These are phyloP conservation scores for Fusarium austroafricanum DNA, from an alignment of 2,329 filamentous ascomycete species.

Conservation along the genomic window DNA sequence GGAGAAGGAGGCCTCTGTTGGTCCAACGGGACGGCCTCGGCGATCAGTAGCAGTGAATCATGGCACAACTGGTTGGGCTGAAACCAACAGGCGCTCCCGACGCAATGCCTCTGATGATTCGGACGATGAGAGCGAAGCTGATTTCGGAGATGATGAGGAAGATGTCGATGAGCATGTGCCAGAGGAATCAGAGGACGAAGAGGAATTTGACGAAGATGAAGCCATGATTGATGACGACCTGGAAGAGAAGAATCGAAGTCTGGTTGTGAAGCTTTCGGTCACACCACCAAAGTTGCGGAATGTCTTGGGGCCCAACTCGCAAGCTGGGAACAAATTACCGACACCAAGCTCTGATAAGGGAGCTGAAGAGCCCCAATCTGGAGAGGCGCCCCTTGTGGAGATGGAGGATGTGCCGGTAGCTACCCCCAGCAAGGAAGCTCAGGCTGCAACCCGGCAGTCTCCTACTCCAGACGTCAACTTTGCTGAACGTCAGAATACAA, in stretches of 20 bases:
- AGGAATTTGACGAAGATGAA: constrained; percentile 68
- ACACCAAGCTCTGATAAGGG: constrained; percentile 38
- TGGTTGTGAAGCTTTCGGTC: constrained; percentile 79
- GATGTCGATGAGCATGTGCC: constrained; percentile 75
- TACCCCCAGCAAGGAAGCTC: constrained; percentile 7
- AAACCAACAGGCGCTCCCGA: constrained; percentile 49
- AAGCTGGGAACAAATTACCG: constrained; percentile 41
- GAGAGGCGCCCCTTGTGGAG: constrained; percentile 37
- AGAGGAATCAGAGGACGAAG: constrained; percentile 69
- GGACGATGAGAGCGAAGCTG: constrained; percentile 78
- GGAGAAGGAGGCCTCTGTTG: constrained; percentile 55
- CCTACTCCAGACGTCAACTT: constrained; percentile 17
- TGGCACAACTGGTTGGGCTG: constrained; percentile 62
- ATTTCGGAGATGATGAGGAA: constrained; percentile 80
- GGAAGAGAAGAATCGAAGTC: constrained; percentile 64
- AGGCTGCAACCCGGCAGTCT: constrained; percentile 13
- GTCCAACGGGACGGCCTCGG: constrained; percentile 61
- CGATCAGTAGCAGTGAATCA: constrained; percentile 63
- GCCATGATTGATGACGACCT: constrained; percentile 66
- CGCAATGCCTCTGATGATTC: constrained; percentile 62
- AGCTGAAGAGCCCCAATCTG: constrained; percentile 18
- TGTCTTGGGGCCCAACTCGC: constrained; percentile 43
- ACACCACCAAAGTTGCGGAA: constrained; percentile 55
- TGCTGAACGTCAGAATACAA: constrained; percentile 40
- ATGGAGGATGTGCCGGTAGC: constrained; percentile 44